phyloP scores from a whole-genome alignment of 306 rosid genomes.

The Sicyos edulis region DNA sequence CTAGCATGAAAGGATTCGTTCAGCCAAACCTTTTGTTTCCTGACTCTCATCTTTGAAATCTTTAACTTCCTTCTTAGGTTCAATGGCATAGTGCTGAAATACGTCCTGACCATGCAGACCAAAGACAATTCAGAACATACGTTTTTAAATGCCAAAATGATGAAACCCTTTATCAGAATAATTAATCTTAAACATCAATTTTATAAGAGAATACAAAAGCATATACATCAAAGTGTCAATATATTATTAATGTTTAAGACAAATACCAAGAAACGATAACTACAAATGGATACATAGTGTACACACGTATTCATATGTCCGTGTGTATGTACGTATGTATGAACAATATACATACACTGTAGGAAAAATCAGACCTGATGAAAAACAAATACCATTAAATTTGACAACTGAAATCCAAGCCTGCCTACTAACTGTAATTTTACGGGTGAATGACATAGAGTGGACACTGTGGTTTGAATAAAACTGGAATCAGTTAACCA shows the following conservation, averaged over 20 bases:
- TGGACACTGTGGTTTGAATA: neutral
- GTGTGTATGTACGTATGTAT: neutral
- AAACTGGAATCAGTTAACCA: neutral
- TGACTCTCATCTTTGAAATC: conserved; percentile 25
- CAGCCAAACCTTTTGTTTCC: conserved; percentile 40
- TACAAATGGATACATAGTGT: neutral
- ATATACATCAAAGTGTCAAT: neutral
- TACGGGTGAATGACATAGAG: neutral
- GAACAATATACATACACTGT: neutral
- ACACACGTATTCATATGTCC: no score
- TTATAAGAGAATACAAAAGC: neutral
- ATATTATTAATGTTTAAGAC: neutral
- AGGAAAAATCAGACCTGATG: no score
- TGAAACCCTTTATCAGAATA: neutral
- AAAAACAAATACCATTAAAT: neutral
- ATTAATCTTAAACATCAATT: conserved; percentile 12
- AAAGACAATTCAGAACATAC: conserved; percentile 24
- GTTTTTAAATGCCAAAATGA: conserved; percentile 13
- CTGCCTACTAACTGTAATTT: neutral
- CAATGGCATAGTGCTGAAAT: conserved; percentile 35
- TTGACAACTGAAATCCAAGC: conserved; percentile 3
- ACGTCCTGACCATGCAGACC: conserved; percentile 50
- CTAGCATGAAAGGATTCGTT: conserved; percentile 18
- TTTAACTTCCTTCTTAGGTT: conserved; percentile 36
- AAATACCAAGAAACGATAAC: neutral